Evolutionary conservation across 306 rosid species (phyloP).

Genomic region (Ochetophila trinervis): DNA sequence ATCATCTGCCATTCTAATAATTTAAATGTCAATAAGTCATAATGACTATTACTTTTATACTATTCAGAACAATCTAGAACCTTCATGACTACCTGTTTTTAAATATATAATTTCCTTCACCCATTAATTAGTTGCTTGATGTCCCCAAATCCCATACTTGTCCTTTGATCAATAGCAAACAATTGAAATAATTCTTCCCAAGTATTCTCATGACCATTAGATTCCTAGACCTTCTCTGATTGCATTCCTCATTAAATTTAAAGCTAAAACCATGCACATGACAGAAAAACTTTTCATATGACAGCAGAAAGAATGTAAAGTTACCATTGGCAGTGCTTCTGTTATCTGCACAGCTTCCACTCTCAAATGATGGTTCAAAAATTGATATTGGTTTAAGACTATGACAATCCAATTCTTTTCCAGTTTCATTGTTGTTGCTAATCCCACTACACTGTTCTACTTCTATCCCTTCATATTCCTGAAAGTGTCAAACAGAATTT

Average conservation of each 20-base stretch:
- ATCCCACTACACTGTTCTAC: slow-evolving; percentile 43
- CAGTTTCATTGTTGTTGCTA: slow-evolving; percentile 39
- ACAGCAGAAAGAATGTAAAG: slow-evolving; percentile 16
- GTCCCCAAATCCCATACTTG: too few species aligned
- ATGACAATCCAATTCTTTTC: slow-evolving; percentile 30
- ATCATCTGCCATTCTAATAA: too few species aligned
- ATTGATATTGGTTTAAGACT: slow-evolving; percentile 23
- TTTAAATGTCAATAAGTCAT: too few species aligned
- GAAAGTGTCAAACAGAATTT: slow-evolving; percentile 30
- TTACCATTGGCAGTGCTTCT: slow-evolving; percentile 59
- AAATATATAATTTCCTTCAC: too few species aligned
- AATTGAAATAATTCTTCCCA: background rate
- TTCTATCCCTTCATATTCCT: slow-evolving; percentile 56
- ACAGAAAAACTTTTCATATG: background rate
- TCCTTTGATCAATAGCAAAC: too few species aligned
- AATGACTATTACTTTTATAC: too few species aligned
- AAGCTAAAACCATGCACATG: background rate
- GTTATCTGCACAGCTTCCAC: slow-evolving; percentile 47
- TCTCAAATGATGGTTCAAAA: slow-evolving; percentile 33
- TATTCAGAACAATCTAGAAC: too few species aligned
- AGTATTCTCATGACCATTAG: background rate
- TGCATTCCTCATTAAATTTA: background rate
- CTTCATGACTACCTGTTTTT: too few species aligned
- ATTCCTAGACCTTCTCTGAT: slow-evolving; percentile 1
- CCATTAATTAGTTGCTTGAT: too few species aligned